These are phyloP conservation scores for Cladosporium oxysporum DNA, from an alignment of 2,329 filamentous ascomycete genomes.

Conservation along the genomic window DNA sequence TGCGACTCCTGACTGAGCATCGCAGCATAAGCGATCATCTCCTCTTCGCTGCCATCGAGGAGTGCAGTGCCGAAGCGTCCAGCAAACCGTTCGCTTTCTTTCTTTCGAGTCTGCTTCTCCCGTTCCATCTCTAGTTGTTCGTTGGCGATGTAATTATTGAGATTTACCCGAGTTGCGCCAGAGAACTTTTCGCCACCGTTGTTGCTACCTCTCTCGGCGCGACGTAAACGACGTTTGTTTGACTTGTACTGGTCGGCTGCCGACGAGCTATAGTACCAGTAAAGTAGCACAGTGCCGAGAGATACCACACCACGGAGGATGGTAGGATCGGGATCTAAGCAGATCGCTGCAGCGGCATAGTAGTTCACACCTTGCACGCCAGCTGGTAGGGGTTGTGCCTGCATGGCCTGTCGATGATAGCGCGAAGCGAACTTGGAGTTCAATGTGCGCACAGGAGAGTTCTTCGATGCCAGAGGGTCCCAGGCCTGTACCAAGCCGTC, in stretches of 20 bases:
- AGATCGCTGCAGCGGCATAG: conserved; percentile 79
- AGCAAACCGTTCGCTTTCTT: conserved; percentile 69
- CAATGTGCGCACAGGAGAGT: conserved; percentile 78
- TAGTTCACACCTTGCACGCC: conserved; percentile 69
- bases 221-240: conserved; percentile 76
- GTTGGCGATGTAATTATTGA: conserved; percentile 82
- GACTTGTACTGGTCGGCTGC: conserved; percentile 71
- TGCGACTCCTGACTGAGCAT: conserved; percentile 63
- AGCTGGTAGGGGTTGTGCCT: conserved; percentile 66
- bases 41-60: conserved; percentile 60
- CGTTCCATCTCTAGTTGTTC: conserved; percentile 78
- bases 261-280: conserved; percentile 90
- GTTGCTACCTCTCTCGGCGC: conserved; percentile 66
- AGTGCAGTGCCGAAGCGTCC: conserved; percentile 84
- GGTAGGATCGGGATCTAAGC: conserved; percentile 83
- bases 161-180: conserved; percentile 65
- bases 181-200: conserved; percentile 59
- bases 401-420: conserved; percentile 71
- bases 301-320: conserved; percentile 82
- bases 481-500: conserved; percentile 95
- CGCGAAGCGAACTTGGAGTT: conserved; percentile 82
- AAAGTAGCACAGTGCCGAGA: conserved; percentile 82
- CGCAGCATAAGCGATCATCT: conserved; percentile 63
- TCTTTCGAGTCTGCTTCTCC: conserved; percentile 67
- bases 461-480: conserved; percentile 85